Percentiles rank a stretch among this genome's conserved stretches.
These are phyloP conservation scores for Ustilago sp. DNA, from an alignment of 1,284 basidiomycete species.

Conservation along the genomic window DNA sequence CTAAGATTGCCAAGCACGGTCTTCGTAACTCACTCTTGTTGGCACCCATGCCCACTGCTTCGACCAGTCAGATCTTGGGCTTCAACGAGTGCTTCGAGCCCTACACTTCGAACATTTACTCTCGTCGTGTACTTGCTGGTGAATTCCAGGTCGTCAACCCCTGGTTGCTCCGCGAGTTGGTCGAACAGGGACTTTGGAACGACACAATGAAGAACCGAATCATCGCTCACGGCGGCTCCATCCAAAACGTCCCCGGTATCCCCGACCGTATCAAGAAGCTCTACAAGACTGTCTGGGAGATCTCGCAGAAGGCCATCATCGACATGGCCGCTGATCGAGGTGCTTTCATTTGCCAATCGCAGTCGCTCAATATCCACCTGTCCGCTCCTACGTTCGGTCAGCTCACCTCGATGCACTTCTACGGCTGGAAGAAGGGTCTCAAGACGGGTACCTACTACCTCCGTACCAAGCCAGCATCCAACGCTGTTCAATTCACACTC, in stretches of 20 bases:
- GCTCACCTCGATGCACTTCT: slow-evolving; percentile 94
- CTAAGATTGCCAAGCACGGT: slow-evolving; percentile 86
- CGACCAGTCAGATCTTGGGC: slow-evolving; percentile 97
- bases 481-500: slow-evolving; percentile 98
- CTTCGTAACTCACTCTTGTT: slow-evolving; percentile 93
- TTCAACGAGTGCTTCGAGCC: slow-evolving; percentile 99
- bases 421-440: slow-evolving; percentile 98
- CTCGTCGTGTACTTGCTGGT: slow-evolving; percentile 97
- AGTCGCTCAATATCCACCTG: slow-evolving; percentile 89
- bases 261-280: slow-evolving; percentile 77
- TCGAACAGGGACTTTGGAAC: slow-evolving; percentile 94
- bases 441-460: slow-evolving; percentile 91
- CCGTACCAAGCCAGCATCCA: slow-evolving; percentile 90
- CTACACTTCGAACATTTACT: slow-evolving; percentile 97
- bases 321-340: slow-evolving; percentile 98
- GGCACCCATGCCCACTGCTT: slow-evolving; percentile 98
- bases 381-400: slow-evolving; percentile 92
- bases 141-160: slow-evolving; percentile 99
- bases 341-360: slow-evolving; percentile 93
- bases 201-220: slow-evolving; percentile 99
- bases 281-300: slow-evolving; percentile 99
- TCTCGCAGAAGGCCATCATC: slow-evolving; percentile 97
- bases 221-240: slow-evolving; percentile 93
- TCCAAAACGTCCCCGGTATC: slow-evolving; percentile 75
- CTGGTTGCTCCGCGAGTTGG: slow-evolving; percentile 96